Base-by-base conservation (phyloP, 2,329 filamentous ascomycete genomes). In the Cordyceps militaris region DNA sequence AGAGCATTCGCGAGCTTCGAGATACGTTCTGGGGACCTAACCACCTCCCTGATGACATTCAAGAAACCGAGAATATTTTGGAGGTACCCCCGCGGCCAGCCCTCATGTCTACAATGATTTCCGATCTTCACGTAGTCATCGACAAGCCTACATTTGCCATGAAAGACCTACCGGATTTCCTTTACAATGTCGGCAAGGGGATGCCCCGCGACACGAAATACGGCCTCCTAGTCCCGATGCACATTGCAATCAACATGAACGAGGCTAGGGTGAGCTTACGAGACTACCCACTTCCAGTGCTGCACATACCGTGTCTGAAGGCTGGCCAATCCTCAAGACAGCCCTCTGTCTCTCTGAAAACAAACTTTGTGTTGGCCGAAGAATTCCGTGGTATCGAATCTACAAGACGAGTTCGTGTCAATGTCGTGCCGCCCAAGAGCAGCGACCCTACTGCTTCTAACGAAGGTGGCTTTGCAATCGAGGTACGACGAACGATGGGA, bases 321-420 rank as follows among this genome's bases (percentile, higher is more conserved):
- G 77, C 85, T 16, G 87, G 86, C 0, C 93, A 97, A 68, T 89
- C 91, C 1, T 82, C 87, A 5, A 84, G 89, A 57, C 73, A 92
- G 32, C 86, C 89, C n/a, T 88, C 91, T 52, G 83, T 96, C 69
- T 91, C 89, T 1, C 76, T 99, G 55, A 88, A 85, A 63, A 89
- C 92, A 1, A 90, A 99, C 67, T 97, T 99, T 69, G 92, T 99
- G 5, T 87, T 99, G 61, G 95, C 91, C 0, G 94, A 99, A 73
- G 95, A 99, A 69, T 96, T 86, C 65, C 83, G 91, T 60, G 89
- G 91, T 21, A 73, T 83, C 14, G 85, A 93, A 68, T 96, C 92
- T 3, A 88, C 86, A 2, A 83, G 93, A 36, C 83, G 88, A 64
- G 88, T 95, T 53, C 81, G 84, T 60, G 88, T 99, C 14, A 85